phyloP scores from a whole-genome alignment of 2,329 filamentous ascomycete species.

The Aspergillus tanneri region DNA sequence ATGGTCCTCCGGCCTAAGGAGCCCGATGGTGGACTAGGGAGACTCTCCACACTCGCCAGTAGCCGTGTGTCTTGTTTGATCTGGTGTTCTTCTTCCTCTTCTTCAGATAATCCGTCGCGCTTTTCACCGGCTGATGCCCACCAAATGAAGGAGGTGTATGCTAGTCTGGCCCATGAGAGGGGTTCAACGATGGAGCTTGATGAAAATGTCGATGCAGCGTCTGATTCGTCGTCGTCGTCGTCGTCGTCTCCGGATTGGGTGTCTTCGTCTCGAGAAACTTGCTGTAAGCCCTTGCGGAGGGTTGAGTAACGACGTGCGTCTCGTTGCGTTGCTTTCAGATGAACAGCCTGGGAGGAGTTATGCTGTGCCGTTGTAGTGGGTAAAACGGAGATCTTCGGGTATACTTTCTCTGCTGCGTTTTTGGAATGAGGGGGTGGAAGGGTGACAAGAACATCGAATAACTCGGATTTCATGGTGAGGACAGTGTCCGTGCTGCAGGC shows the following conservation, averaged over 20 bases:
- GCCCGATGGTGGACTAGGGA: conserved; percentile 28
- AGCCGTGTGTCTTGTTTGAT: conserved; percentile 46
- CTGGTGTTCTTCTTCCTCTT: conserved; percentile 52
- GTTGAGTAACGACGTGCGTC: conserved; percentile 78
- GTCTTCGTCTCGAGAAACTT: conserved; percentile 25
- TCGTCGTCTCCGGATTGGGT: conserved; percentile 32
- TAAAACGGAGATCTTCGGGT: conserved; percentile 70
- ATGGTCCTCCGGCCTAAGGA: conserved; percentile 29
- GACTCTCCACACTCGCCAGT: conserved; percentile 36
- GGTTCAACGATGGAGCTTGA: conserved; percentile 54
- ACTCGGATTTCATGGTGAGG: conserved; percentile 75
- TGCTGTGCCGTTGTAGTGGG: conserved; percentile 57
- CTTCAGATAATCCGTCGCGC: conserved; percentile 54
- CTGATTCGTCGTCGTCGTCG: conserved; percentile 39
- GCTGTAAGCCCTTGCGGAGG: conserved; percentile 61
- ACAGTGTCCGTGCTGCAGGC: conserved; percentile 96
- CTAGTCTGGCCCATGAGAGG: conserved; percentile 59
- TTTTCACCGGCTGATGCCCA: conserved; percentile 66
- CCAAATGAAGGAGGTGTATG: conserved; percentile 65
- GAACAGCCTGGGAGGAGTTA: conserved; percentile 27
- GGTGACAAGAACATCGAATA: conserved; percentile 88
- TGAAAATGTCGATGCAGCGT: conserved; percentile 43
- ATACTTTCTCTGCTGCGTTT: conserved; percentile 61
- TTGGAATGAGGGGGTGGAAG: conserved; percentile 65
- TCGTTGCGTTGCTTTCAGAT: conserved; percentile 80